A percentile compares a stretch with the other conserved stretches of the same genome.
These are phyloP conservation scores for Phytophthora citrophthora DNA, from an alignment of 352 stramenopile genomes.

Conservation along the genomic window DNA sequence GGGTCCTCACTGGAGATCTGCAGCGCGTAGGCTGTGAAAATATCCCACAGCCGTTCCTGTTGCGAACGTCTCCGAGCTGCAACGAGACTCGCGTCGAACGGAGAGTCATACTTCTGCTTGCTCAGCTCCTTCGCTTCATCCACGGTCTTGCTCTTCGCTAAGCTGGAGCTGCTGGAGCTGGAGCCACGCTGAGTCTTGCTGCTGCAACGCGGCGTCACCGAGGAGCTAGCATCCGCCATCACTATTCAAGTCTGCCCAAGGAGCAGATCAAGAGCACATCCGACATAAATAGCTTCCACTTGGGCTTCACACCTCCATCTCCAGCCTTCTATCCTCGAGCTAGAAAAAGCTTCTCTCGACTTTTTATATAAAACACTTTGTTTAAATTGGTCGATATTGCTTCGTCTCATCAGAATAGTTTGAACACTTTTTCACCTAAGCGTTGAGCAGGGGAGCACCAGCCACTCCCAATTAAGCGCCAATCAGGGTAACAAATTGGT, in stretches of 20 bases:
- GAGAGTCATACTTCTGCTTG: constrained; percentile 61
- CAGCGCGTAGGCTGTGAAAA: constrained; percentile 79
- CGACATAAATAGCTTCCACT: constrained; percentile 7
- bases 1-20: constrained; percentile 82
- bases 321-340: too few species aligned
- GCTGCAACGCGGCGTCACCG: constrained; percentile 4
- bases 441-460: too few species aligned
- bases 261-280: too few species aligned
- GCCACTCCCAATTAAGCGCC: too few species aligned
- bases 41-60: constrained; percentile 80
- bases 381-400: too few species aligned
- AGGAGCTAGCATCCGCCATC: constrained; percentile 4
- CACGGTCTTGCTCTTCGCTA: constrained; percentile 15
- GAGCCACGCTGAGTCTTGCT: constrained; percentile 17
- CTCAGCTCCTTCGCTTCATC: constrained; percentile 35
- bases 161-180: constrained; percentile 9
- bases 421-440: too few species aligned
- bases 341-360: too few species aligned
- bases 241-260: too few species aligned
- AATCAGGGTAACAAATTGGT: too few species aligned
- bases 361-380: too few species aligned
- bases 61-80: constrained; percentile 58
- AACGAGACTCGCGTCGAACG: constrained; percentile 69
- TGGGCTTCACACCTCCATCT: too few species aligned
- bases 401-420: too few species aligned